Conservation (phyloP, 306 rosid genomes). For the Trifolium subterraneum region DNA sequence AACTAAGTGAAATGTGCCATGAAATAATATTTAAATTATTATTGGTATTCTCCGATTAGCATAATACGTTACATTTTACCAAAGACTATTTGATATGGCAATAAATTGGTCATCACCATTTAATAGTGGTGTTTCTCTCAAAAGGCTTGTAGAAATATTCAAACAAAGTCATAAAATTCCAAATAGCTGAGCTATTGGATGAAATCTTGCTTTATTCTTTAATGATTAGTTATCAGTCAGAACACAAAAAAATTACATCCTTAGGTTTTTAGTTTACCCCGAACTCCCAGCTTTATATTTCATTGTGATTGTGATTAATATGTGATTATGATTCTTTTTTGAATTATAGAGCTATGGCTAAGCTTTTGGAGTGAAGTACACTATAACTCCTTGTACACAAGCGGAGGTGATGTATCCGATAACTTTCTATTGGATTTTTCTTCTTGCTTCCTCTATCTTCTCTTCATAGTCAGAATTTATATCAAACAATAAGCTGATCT, state of each 20-base stretch:
- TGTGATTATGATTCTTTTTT: background rate
- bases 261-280: background rate
- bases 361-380: conserved; percentile 99
- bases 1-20: too few species aligned
- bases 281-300: conserved; percentile 10
- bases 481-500: conserved; percentile 25
- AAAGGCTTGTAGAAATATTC: background rate
- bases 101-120: too few species aligned
- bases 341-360: conserved; percentile 79
- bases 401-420: conserved; percentile 63
- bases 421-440: background rate
- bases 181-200: conserved; percentile 15
- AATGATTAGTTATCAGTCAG: conserved; percentile 2
- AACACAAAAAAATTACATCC: background rate
- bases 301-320: background rate
- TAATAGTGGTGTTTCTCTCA: too few species aligned
- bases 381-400: conserved; percentile 81
- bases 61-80: too few species aligned
- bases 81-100: too few species aligned
- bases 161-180: background rate
- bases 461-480: background rate
- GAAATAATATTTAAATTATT: too few species aligned
- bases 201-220: conserved; percentile 2
- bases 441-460: conserved; percentile 8
- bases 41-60: too few species aligned